Base-by-base conservation (phyloP, 768 basidiomycete genomes). In the Naematelia encephala region DNA sequence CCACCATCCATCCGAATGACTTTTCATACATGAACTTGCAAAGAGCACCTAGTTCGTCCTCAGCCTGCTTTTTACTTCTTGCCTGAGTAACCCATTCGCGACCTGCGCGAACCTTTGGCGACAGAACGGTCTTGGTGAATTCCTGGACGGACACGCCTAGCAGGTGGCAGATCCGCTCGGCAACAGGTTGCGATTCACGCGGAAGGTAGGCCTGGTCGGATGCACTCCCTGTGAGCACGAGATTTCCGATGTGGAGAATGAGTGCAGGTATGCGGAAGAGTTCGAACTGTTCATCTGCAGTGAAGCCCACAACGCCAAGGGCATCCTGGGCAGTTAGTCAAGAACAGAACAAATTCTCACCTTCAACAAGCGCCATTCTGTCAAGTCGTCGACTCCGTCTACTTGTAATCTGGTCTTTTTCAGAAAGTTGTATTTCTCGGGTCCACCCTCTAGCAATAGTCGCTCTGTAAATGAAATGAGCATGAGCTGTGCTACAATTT, bases 1-100 rank as follows among this genome's bases (percentile, higher is more conserved):
- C 94, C 22, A 99, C 96, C 47, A 99, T 83, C 13, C 85, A 82
- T 22, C 92, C 90, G 69, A 99, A 98, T 2, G 87, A 91, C 77
- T 96, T 97, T 80, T 98, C 96, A 78, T 98, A 99, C 13, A 98
- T 80, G 1, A 89, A 92, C 80, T 98, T 98, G 79, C 90, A 91
- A 5, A 98, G 80, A 0, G 93, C 85, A 0, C 85, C 85, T 2
- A 99, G 83, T 78, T 99, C 96, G 62, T 96, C 93, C 28, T 90
- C 79, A 1, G 93, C 93, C 73, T 99, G 96, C 63, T 89, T 88
- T 61, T 85, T 83, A 5, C 90, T 94, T 49, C 96, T 82, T 5
- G 91, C 89, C 70, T 98, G 93, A 0, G 89, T 87, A 14, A 98
- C 92, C 90, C 92, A 94, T 79, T 99, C 96, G 22, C 93, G 83